Conservation (phyloP, 2,329 filamentous ascomycete species). For the Graphiopsis chlorocephala region DNA sequence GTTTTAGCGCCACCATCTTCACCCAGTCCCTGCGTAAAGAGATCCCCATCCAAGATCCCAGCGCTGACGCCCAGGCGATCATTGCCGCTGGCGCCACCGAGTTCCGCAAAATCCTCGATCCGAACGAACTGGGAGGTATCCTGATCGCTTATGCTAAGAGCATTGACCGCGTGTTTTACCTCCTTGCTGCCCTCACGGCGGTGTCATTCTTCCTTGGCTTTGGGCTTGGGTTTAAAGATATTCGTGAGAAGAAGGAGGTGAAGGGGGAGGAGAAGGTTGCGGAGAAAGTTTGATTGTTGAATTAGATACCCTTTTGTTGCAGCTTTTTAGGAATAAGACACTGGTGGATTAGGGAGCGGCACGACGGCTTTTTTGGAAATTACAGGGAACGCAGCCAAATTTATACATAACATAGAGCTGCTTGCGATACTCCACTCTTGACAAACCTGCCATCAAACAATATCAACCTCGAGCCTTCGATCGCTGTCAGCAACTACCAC, state of each 20-base stretch:
- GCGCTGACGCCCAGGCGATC: slow-evolving; percentile 33
- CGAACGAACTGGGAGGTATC: slow-evolving; percentile 36
- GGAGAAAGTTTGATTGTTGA: not conserved
- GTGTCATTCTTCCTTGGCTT: slow-evolving; percentile 37
- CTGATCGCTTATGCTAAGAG: slow-evolving; percentile 43
- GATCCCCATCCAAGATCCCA: slow-evolving; percentile 33
- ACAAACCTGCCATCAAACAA: too few species aligned
- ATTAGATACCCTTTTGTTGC: not conserved
- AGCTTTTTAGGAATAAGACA: not conserved
- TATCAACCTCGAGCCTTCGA: too few species aligned
- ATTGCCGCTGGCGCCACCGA: slow-evolving; percentile 46
- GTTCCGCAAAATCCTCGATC: slow-evolving; percentile 36
- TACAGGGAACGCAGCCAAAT: not conserved
- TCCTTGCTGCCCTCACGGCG: slow-evolving; percentile 34
- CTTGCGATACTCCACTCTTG: not conserved
- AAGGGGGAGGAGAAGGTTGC: not conserved
- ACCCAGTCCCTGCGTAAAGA: slow-evolving; percentile 35
- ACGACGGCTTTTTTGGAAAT: not conserved
- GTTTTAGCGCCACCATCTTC: slow-evolving; percentile 33
- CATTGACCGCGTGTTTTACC: slow-evolving; percentile 41
- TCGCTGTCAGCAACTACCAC: too few species aligned
- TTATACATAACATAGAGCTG: not conserved
- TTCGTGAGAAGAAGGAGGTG: slow-evolving; percentile 31
- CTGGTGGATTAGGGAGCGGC: not conserved
- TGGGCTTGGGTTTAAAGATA: slow-evolving; percentile 50